phyloP scores from a whole-genome alignment of 441 rosid species.

The Corymbia calophylla region DNA sequence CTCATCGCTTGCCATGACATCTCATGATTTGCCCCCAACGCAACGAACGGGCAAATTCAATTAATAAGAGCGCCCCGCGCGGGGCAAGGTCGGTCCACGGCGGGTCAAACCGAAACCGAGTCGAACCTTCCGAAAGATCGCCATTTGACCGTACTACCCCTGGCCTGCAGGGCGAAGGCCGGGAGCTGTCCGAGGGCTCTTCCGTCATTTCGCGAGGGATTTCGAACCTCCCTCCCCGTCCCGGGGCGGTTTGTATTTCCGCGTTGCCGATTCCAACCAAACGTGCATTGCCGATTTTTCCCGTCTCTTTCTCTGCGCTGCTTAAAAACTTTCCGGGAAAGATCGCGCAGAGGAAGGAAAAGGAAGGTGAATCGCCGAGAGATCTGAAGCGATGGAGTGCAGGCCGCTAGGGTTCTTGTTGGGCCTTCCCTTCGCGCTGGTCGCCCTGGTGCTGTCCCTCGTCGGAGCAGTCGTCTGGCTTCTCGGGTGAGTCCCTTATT shows the following conservation, averaged over 20 bases:
- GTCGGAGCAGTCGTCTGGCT: conserved; percentile 10
- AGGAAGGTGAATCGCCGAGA: background rate
- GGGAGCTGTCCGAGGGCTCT: background rate
- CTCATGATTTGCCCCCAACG: background rate
- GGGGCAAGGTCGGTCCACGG: background rate
- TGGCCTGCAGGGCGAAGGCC: background rate
- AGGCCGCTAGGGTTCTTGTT: conserved; percentile 11
- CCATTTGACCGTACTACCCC: background rate
- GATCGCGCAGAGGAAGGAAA: background rate
- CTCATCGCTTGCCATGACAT: background rate
- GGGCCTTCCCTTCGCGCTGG: conserved; percentile 11
- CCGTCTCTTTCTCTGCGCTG: background rate
- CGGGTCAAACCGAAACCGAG: background rate
- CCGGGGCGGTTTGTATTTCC: background rate
- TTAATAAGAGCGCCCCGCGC: background rate
- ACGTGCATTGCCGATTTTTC: background rate
- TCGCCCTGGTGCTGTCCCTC: conserved; percentile 6
- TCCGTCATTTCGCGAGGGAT: background rate
- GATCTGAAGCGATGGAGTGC: background rate
- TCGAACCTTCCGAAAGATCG: background rate
- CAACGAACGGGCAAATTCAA: background rate
- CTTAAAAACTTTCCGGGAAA: background rate
- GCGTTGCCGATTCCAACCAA: background rate
- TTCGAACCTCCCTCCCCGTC: background rate
- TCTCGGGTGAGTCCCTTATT: background rate